These are phyloP conservation scores for Hyphodiscus sp. DNA, from an alignment of 2,329 filamentous ascomycete species.

Conservation along the genomic window DNA sequence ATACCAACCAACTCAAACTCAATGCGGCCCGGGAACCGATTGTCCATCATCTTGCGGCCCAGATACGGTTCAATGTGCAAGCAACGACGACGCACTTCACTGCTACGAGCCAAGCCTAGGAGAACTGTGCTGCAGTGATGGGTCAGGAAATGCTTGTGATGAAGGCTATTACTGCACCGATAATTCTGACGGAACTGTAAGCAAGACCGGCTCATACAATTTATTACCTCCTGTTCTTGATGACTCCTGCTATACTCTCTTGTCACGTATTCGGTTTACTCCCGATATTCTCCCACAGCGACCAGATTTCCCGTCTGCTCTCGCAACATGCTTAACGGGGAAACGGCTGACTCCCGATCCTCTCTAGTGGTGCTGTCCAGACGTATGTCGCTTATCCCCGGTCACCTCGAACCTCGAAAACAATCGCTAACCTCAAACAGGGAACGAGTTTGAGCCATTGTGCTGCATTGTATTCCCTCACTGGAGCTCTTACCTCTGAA, in stretches of 20 bases:
- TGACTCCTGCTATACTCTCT: too few species aligned
- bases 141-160: constrained; percentile 56
- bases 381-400: neutral
- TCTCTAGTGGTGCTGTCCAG: too few species aligned
- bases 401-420: neutral
- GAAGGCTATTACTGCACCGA: constrained; percentile 29
- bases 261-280: too few species aligned
- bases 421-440: neutral
- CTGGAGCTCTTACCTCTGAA: neutral
- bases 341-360: too few species aligned
- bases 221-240: too few species aligned
- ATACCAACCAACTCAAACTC: constrained; percentile 43
- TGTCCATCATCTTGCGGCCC: constrained; percentile 51
- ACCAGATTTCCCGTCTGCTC: too few species aligned
- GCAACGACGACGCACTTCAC: constrained; percentile 44
- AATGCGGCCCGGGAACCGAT: constrained; percentile 43
- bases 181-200: too few species aligned
- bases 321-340: too few species aligned
- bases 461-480: neutral
- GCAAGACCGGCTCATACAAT: too few species aligned
- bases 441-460: neutral
- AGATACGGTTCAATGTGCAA: constrained; percentile 43
- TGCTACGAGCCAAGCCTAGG: constrained; percentile 48
- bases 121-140: constrained; percentile 52
- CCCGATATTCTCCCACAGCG: too few species aligned